Conservation (phyloP, 352 stramenopile species). For the Phytophthora fragariae region DNA sequence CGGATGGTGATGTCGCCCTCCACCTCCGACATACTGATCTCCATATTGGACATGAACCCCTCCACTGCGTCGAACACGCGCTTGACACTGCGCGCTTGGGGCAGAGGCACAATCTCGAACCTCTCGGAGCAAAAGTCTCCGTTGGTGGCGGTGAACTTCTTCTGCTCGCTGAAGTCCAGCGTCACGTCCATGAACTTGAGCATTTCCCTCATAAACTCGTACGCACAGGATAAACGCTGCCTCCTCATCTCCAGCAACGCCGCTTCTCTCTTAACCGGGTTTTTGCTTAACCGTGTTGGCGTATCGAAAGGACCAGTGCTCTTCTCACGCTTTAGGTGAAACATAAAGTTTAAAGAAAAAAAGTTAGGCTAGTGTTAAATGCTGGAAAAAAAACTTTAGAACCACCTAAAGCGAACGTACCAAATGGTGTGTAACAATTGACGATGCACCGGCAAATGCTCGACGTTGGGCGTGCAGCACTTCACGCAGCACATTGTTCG, state of each 20-base stretch:
- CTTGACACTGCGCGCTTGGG: conserved; percentile 29
- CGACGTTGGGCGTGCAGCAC: conserved; percentile 36
- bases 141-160: conserved; percentile 47
- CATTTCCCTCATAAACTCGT: conserved; percentile 49
- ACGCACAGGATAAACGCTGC: conserved; percentile 44
- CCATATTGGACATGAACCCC: conserved; percentile 45
- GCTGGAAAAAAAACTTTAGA: background rate
- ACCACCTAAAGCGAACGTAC: conserved; percentile 18
- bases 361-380: background rate
- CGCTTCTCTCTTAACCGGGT: conserved; percentile 22
- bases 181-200: conserved; percentile 43
- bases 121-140: conserved; percentile 49
- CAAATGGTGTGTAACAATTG: conserved; percentile 38
- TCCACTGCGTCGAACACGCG: conserved; percentile 47
- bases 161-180: conserved; percentile 44
- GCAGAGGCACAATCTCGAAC: conserved; percentile 48
- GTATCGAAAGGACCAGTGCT: conserved; percentile 36
- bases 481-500: conserved; percentile 33
- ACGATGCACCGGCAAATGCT: conserved; percentile 28
- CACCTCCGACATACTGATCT: conserved; percentile 52
- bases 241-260: conserved; percentile 38
- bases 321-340: conserved; percentile 21
- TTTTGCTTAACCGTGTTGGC: conserved; percentile 26
- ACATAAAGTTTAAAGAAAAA: background rate
- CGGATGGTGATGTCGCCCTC: conserved; percentile 51